Base-by-base conservation (phyloP, 208 protist species). In the Trypanosoma melophagium region DNA sequence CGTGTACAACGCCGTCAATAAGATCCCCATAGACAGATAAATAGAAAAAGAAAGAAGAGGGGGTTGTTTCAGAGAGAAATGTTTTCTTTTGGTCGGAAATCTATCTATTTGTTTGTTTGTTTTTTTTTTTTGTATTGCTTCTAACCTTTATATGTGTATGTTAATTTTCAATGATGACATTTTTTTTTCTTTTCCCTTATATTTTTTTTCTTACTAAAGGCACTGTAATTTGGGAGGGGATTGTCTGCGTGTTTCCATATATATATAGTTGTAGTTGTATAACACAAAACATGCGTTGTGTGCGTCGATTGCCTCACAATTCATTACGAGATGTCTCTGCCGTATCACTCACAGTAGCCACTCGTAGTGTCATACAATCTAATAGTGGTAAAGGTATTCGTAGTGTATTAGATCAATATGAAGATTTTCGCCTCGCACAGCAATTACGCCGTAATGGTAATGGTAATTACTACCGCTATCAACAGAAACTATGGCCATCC, bases 381-480 rank as follows among this genome's bases (percentile, higher is more conserved):
- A 79, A 76, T 59, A 42, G 38, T 28, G 47, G 51, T 12, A 69
- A 64, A 2, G 68, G 77, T n/a, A 22, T 84, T 42, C 83, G 84
- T 47, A 89, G 72, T 38, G 50, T 81, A 21, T 40, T 95, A 5
- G 85, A 95, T 57, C 80, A 87, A 59, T 92, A 87, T 74, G 75
- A 88, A 38, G 80, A 84, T 42, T 58, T 71, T 12, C 42, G 80
- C 25, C 72, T 79, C 0, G 51, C 71, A 0, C 31, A 65, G 7
- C 69, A 77, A 22, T 82, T 95, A 31, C 55, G 71, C 5, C 69
- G 61, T 17, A 93, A 95, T 69, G 47, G 69, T 8, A 71, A 79
- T 24, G 90, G 83, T 14, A 95, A 95, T 59, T 90, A 85, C 66
- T 95, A 95, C 62, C 82, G 90, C 2, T 84, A 81, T 21, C 85